Percentiles rank a stretch among this genome's conserved stretches.
phyloP scores from a whole-genome alignment of 2,329 filamentous ascomycete genomes.

The Hymenoscyphus infarciens region DNA sequence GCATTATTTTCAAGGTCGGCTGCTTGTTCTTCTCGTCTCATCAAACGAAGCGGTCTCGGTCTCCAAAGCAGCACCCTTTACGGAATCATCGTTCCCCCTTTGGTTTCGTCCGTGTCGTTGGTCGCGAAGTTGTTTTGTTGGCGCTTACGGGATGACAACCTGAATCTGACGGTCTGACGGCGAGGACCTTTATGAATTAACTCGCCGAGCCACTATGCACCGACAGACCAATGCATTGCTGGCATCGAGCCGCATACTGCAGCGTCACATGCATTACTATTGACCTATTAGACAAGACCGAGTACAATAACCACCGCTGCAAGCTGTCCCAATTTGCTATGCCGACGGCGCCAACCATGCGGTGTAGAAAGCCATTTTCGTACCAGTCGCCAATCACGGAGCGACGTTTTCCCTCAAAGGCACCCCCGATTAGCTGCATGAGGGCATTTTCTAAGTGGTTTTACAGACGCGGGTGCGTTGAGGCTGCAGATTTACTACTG shows the following conservation, averaged over 20 bases:
- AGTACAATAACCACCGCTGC: constrained; percentile 8
- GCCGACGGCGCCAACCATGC: constrained; percentile 1
- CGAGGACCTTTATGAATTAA: constrained; percentile 6
- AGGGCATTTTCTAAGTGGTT: constrained; percentile 3
- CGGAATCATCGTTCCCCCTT: neutral
- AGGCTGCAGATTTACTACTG: neutral
- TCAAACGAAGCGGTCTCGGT: constrained; percentile 3
- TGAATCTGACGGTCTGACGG: neutral
- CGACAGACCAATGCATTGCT: constrained; percentile 5
- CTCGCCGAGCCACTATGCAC: constrained; percentile 4
- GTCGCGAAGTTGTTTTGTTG: constrained; percentile 5
- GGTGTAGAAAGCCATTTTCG: constrained; percentile 5
- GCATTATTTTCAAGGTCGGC: neutral
- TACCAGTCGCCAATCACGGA: neutral
- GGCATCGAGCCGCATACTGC: neutral
- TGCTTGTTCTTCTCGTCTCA: neutral
- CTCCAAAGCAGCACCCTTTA: neutral
- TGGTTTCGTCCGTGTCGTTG: neutral
- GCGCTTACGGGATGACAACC: constrained; percentile 4
- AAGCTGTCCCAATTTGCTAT: neutral
- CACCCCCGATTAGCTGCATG: neutral
- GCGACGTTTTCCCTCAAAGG: neutral
- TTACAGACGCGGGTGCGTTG: neutral
- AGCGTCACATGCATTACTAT: neutral
- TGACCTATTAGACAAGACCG: constrained; percentile 1